Base-by-base conservation (phyloP, 2,329 filamentous ascomycete genomes). In the Botryotinia convoluta region DNA sequence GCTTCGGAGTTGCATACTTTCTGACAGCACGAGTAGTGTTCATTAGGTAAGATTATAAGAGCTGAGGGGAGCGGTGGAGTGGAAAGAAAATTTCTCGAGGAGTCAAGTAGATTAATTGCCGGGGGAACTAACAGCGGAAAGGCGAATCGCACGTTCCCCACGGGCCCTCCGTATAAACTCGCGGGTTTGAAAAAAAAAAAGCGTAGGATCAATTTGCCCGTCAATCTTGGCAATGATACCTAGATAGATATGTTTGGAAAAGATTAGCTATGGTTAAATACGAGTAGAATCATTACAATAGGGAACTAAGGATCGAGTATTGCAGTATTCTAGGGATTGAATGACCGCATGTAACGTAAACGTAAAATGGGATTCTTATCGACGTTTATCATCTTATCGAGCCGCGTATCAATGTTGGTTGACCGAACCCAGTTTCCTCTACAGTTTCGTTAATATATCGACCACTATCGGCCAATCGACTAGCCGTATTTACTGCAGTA, bases 381-480 rank as follows among this genome's bases (percentile, higher is more conserved):
- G 32, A 45, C 35, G 4, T 39, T 39, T 71, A 70, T 60, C 51
- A 32, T 62, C 68, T 63, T 71, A 64, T 39, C 69, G 59, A 63
- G 26, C 26, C 26, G 26, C 39, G 26, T 32, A 51, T 20, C 45
- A 39, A 35, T 39, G n/a, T 16, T n/a, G 29, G 16, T 42, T 29
- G 29, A 64, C 45, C 29, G 20, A 37, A 51, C 44, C 42, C 69
- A 39, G 69, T 26, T 22, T 64, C 32, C 2, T 12, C 60, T 51
- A 18, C 44, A 71, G 16, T 20, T 57, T 44, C 37, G 10, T 37
- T 5, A 57, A 44, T 26, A 54, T 29, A 16, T 54, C 14, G n/a
- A 14, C n/a, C 51, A 29, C n/a, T 57, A 35, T 57, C 42, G 37
- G 35, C 67, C 51, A 69, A 42, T 42, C 29, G 48, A 57, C 2